Evolutionary conservation across 352 stramenopile species (phyloP).

Genomic region (Globisporangium nunn): DNA sequence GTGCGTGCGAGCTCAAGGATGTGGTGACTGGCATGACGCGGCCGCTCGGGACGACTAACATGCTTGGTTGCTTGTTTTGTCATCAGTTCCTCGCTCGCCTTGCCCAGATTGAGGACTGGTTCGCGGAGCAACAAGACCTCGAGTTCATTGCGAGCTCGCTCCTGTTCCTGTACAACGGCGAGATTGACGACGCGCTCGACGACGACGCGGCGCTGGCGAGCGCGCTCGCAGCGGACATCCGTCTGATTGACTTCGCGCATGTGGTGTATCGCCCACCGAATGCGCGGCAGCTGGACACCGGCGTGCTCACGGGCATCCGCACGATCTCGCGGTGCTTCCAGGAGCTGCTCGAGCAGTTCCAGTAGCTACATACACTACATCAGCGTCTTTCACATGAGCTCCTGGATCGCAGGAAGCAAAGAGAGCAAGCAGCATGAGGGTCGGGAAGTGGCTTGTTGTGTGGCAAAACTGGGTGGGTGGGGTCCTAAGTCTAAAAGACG

Average conservation of each 20-base stretch:
- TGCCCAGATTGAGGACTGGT: slow-evolving; percentile 55
- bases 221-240: slow-evolving; percentile 37
- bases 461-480: slow-evolving; percentile 1
- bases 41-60: not conserved
- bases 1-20: slow-evolving; percentile 17
- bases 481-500: not conserved
- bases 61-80: not conserved
- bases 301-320: slow-evolving; percentile 45
- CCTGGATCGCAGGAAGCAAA: too few species aligned
- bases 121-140: slow-evolving; percentile 70
- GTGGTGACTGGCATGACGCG: not conserved
- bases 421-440: not conserved
- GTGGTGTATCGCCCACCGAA: slow-evolving; percentile 18
- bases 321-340: slow-evolving; percentile 51
- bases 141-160: slow-evolving; percentile 94
- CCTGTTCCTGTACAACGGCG: slow-evolving; percentile 91
- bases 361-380: not conserved
- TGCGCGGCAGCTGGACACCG: slow-evolving; percentile 33
- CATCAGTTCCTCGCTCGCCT: slow-evolving; percentile 65
- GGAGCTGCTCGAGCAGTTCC: slow-evolving; percentile 20
- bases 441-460: not conserved
- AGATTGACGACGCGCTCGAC: slow-evolving; percentile 12
- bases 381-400: too few species aligned
- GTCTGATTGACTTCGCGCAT: slow-evolving; percentile 85
- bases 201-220: slow-evolving; percentile 1